phyloP scores from a whole-genome alignment of 768 basidiomycete genomes.

The Harrya chromipes region DNA sequence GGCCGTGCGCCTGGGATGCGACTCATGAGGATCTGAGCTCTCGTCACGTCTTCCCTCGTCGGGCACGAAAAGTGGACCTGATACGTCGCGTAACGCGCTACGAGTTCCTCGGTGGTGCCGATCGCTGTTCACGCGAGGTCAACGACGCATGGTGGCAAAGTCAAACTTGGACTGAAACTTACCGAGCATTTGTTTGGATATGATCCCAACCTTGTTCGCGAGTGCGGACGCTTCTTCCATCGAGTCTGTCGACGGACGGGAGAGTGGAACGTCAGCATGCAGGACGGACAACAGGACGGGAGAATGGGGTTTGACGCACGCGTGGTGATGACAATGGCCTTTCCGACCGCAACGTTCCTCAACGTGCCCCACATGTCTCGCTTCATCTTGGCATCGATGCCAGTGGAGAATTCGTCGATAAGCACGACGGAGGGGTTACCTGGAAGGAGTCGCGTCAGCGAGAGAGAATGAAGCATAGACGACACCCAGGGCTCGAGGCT shows the following conservation, averaged over 20 bases:
- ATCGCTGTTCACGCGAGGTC: conserved; percentile 42
- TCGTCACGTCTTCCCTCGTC: conserved; percentile 54
- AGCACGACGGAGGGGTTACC: conserved; percentile 76
- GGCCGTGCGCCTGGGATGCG: conserved; percentile 59
- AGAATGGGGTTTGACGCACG: conserved; percentile 39
- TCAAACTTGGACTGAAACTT: conserved; percentile 17
- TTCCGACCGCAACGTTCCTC: conserved; percentile 59
- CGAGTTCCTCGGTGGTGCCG: conserved; percentile 61
- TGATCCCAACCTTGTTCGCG: conserved; percentile 71
- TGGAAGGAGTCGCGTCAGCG: conserved; percentile 16
- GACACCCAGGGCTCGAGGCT: neutral
- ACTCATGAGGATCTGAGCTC: conserved; percentile 60
- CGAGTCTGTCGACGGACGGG: conserved; percentile 46
- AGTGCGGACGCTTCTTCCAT: conserved; percentile 85
- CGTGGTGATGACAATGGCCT: conserved; percentile 70
- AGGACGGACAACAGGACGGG: neutral
- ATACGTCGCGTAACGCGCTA: conserved; percentile 66
- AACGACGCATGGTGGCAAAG: too few species aligned
- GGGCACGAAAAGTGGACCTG: conserved; percentile 74
- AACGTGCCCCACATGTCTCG: conserved; percentile 80
- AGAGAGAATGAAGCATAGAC: neutral
- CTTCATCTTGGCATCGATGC: conserved; percentile 81
- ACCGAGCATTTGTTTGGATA: conserved; percentile 71
- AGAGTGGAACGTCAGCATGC: neutral
- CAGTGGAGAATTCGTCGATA: conserved; percentile 83